Evolutionary conservation across 1,284 basidiomycete species (phyloP).

Genomic region (Leccinum proliferum): DNA sequence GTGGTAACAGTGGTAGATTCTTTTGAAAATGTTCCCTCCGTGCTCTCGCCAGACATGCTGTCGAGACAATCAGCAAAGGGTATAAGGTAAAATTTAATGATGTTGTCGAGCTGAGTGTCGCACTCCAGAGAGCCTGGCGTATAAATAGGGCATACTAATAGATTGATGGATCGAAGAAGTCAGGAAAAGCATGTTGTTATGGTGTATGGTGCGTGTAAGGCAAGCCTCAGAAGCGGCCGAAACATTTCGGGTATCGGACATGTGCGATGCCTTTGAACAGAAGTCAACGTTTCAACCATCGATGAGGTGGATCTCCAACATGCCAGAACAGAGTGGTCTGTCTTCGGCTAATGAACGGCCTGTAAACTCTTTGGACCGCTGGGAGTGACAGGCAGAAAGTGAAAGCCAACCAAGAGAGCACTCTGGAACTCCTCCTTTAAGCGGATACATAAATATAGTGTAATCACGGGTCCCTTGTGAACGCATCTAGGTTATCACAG

Average conservation of each 20-base stretch:
- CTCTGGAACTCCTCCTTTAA: slow-evolving; percentile 1
- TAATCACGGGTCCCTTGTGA: background rate
- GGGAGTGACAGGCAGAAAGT: background rate
- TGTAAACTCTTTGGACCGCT: background rate
- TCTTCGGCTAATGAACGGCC: background rate
- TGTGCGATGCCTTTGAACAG: background rate
- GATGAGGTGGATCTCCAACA: background rate
- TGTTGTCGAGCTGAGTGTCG: background rate
- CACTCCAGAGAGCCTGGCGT: background rate
- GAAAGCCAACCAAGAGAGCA: background rate
- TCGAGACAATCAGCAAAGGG: background rate
- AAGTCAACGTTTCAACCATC: background rate
- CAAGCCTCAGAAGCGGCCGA: background rate
- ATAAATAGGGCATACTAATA: background rate
- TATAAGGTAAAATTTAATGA: background rate
- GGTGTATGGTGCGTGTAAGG: background rate
- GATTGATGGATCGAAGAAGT: background rate
- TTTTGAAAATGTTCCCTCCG: slow-evolving; percentile 1
- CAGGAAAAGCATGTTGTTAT: background rate
- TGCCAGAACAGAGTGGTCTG: background rate
- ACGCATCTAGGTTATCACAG: background rate
- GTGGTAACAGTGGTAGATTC: slow-evolving; percentile 1
- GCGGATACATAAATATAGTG: background rate
- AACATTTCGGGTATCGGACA: background rate
- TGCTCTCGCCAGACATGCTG: slow-evolving; percentile 11